Evolutionary conservation across 2,329 filamentous ascomycete genomes (phyloP).

Genomic region (Diaporthe batatas): DNA sequence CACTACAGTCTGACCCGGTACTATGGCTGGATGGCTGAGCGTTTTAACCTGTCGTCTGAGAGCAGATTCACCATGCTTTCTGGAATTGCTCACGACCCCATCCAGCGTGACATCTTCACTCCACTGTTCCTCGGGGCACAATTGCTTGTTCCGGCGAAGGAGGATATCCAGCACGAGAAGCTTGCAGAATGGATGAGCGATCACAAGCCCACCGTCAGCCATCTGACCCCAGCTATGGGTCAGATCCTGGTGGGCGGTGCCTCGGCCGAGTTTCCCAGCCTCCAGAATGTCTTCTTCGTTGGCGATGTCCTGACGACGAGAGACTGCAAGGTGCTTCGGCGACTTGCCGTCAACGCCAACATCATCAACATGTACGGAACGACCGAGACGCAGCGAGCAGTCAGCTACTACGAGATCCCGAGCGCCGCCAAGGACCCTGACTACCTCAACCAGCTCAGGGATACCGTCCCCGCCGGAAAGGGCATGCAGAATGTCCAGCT

Average conservation of each 20-base stretch:
- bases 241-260: conserved; percentile 93
- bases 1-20: conserved; percentile 90
- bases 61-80: conserved; percentile 82
- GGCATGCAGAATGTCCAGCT: conserved; percentile 94
- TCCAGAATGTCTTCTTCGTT: conserved; percentile 90
- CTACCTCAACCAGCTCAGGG: conserved; percentile 60
- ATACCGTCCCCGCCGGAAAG: conserved; percentile 84
- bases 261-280: conserved; percentile 78
- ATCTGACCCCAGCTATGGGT: conserved; percentile 96
- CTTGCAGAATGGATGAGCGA: conserved; percentile 90
- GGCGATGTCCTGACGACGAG: conserved; percentile 89
- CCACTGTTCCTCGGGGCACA: conserved; percentile 38
- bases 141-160: conserved; percentile 35
- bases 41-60: conserved; percentile 67
- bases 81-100: conserved; percentile 84
- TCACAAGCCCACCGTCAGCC: conserved; percentile 81
- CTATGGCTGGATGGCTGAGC: conserved; percentile 93
- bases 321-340: conserved; percentile 83
- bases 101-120: conserved; percentile 49
- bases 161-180: conserved; percentile 83
- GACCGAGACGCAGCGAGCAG: conserved; percentile 85
- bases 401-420: conserved; percentile 86
- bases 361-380: conserved; percentile 92
- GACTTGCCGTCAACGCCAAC: conserved; percentile 78
- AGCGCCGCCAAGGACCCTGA: conserved; percentile 72